Evolutionary conservation across 345 rosid species (phyloP).

Genomic region (Angophora floribunda): DNA sequence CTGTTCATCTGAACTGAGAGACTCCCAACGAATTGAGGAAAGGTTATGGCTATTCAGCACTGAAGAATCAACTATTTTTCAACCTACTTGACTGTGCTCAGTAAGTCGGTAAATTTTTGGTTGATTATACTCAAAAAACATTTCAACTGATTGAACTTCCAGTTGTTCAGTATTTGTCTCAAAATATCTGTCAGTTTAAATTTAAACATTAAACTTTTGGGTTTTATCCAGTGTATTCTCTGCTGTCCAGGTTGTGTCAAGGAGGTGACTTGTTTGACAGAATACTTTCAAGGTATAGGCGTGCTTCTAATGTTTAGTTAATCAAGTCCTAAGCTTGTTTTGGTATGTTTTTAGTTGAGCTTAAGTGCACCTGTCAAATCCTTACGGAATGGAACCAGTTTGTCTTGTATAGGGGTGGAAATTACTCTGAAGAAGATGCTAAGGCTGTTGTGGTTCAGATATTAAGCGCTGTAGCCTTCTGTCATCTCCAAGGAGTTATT

Average conservation of each 20-base stretch:
- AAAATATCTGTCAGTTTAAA: too few species aligned
- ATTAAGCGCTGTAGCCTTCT: slow-evolving; percentile 64
- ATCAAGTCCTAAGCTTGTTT: neutral
- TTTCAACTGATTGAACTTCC: neutral
- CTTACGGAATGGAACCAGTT: neutral
- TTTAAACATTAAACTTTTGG: neutral
- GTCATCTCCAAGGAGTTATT: slow-evolving; percentile 96
- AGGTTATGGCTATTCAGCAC: neutral
- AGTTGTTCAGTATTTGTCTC: neutral
- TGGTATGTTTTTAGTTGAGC: neutral
- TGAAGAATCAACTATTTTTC: neutral
- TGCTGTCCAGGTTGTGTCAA: slow-evolving; percentile 57
- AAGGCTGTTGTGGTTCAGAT: slow-evolving; percentile 81
- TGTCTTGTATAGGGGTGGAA: slow-evolving; percentile 48
- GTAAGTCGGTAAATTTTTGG: neutral
- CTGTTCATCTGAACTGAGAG: neutral
- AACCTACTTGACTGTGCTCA: neutral
- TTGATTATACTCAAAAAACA: neutral
- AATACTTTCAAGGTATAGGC: slow-evolving; percentile 63
- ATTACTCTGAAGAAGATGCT: slow-evolving; percentile 91
- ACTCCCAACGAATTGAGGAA: neutral
- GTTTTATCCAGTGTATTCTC: neutral
- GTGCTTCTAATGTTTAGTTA: neutral
- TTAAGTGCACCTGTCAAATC: neutral
- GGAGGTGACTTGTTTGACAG: slow-evolving; percentile 83